Evolutionary conservation across 176 grass and related monocot species (phyloP), one percentile per base, ranked within the genome.

Genomic region (Lolium perenne): DNA sequence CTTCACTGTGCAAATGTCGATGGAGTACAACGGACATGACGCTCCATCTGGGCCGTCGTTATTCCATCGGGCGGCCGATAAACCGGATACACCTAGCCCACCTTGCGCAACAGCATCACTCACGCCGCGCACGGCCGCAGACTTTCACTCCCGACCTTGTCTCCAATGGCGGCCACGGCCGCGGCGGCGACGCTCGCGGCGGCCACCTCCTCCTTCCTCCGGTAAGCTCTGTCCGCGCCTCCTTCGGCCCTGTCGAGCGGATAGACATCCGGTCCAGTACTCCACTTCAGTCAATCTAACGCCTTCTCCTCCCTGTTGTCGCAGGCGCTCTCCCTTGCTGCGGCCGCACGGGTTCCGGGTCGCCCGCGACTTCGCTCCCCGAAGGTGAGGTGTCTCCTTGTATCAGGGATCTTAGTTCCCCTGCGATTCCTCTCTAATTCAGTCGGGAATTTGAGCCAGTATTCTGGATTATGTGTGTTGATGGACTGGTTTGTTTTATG

Each of bases 91-190:
- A 20, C 74, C 46, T 47, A 9, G 46, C 46, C 46, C 46, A 7
- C 46, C 46, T 47, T 47, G 46, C 46, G 46, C 46, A 13, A 26
- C 41, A 43, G 16, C 70, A 62, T 15, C 17, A 69, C n/a, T 3
- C 67, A 70, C 66, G 18, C 45, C 3, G 41, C 41, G 41, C 72
- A 75, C 72, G 75, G 49, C 22, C 46, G 15, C 70, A 13, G 40
- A n/a, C 45, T 57, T 1, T 1, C 56, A 17, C 7, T 46, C 61
- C 62, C 58, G 6, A 73, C 13, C 76, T 13, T 45, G 8, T 56
- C 72, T 74, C 74, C 49, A 22, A 90, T 90, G 89, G 89, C 84
- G 55, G 68, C 80, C 55, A 82, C 80, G 79, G 79, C 84, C 61
- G 84, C 79, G 54, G 79, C 88, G 7, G 84, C 89, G 35, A 74